Evolutionary conservation across 441 rosid species (phyloP).

Genomic region (Bruguiera hainesii): DNA sequence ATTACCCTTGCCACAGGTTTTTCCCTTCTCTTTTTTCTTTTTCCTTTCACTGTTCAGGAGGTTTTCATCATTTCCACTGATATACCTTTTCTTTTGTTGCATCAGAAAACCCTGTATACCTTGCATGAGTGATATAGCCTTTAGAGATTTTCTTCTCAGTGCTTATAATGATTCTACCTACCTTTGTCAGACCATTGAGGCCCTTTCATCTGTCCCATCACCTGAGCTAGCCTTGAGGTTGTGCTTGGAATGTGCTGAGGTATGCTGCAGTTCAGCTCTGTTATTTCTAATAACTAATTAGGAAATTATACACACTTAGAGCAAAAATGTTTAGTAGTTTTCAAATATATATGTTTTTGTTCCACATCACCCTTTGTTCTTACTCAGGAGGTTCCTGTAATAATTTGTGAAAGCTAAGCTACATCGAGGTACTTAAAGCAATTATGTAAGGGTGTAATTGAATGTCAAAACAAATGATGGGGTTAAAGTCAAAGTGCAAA

Average conservation of each 20-base stretch:
- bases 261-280: slow-evolving; percentile 24
- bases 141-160: neutral
- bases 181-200: slow-evolving; percentile 73
- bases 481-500: too few species aligned
- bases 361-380: too few species aligned
- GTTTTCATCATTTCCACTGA: neutral
- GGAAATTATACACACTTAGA: too few species aligned
- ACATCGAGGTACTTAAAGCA: too few species aligned
- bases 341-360: too few species aligned
- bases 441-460: too few species aligned
- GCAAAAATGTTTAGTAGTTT: too few species aligned
- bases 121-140: neutral
- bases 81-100: too few species aligned
- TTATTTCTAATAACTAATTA: neutral
- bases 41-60: neutral
- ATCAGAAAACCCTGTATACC: neutral
- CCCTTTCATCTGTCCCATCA: slow-evolving; percentile 65
- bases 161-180: slow-evolving; percentile 5
- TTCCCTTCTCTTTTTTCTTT: slow-evolving; percentile 9
- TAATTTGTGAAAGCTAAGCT: too few species aligned
- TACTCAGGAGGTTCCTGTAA: too few species aligned
- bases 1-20: neutral
- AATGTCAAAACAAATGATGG: too few species aligned
- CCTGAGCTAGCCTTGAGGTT: slow-evolving; percentile 87
- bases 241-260: slow-evolving; percentile 99